Conservation (phyloP, 2,329 filamentous ascomycete genomes). For the Colletotrichum caudatum region DNA sequence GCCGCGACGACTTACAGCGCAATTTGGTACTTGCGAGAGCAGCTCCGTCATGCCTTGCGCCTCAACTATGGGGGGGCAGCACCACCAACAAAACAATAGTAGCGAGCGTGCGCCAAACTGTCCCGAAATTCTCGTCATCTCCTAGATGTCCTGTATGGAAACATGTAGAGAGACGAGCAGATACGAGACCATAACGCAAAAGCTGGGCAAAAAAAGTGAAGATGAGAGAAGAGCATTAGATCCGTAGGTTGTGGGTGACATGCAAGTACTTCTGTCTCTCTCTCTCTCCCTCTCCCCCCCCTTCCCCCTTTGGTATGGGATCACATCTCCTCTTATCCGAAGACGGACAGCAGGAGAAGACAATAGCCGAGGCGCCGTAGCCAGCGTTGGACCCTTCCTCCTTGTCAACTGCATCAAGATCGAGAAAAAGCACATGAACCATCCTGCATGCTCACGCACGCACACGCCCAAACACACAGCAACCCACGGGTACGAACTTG, state of each 20-base stretch:
- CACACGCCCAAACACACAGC: slow-evolving; percentile 6
- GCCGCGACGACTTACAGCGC: slow-evolving; percentile 30
- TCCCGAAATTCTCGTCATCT: slow-evolving; percentile 27
- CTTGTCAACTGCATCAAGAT: background rate
- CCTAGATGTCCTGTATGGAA: slow-evolving; percentile 24
- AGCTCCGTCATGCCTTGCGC: slow-evolving; percentile 23
- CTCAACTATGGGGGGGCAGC: slow-evolving; percentile 4
- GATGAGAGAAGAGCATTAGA: background rate
- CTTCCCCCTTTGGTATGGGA: slow-evolving; percentile 7
- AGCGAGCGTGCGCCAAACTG: slow-evolving; percentile 19
- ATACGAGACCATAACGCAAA: background rate
- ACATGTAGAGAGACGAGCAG: slow-evolving; percentile 25
- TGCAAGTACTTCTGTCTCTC: background rate
- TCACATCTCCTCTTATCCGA: background rate
- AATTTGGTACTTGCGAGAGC: slow-evolving; percentile 24
- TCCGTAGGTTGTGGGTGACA: background rate
- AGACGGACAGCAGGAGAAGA: background rate
- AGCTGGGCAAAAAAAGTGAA: background rate
- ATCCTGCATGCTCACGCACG: background rate
- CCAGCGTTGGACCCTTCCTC: slow-evolving; percentile 22
- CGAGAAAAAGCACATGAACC: background rate
- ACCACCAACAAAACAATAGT: slow-evolving; percentile 20
- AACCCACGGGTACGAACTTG: background rate
- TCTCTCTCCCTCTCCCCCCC: background rate
- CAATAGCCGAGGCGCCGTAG: slow-evolving; percentile 21